Evolutionary conservation across 345 rosid genomes (phyloP), one percentile per base, ranked within the genome.

Genomic region (Litchi chinensis): DNA sequence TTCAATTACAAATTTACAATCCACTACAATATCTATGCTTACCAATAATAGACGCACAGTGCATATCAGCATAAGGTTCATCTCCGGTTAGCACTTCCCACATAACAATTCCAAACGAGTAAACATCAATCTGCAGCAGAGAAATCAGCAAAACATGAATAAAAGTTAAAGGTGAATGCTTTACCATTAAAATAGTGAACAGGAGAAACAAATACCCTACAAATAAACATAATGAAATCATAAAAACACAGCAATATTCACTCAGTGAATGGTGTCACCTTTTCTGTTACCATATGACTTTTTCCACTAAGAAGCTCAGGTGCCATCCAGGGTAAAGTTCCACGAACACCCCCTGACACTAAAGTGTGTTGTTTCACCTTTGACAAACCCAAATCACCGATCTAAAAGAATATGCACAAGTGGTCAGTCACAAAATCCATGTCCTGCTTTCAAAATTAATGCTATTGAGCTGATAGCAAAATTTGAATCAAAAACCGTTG

Each of bases 261-360:
- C 56, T 37, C 43, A 4, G 26, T 0, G 26, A 43, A 63, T 28
- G 70, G 68, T 71, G 40, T 70, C 84, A 96, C 99, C 99, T 96
- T 94, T 78, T 96, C 99, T 39, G 99, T 85, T 57, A 96, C 98
- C 99, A 96, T 96, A 78, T 92, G 90, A 79, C 92, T 93, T 92
- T 96, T 96, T 65, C 98, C 98, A 79, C 99, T 96, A 78, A 96
- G 85, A 72, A 96, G 98, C 89, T 96, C 99, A 69, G 99, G 99
- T 71, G 99, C 99, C 98, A 96, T 96, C 99, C 99, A 96, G 43
- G 99, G 99, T 74, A 96, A 83, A 72, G 99, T 96, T 75, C 99
- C 99, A 48, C 99, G 98, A 75, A 96, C 97, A 84, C 99, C 99
- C 73, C 99, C 99, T 0, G 99, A 96, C 44, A 96, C 99, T 78